Percentiles rank a stretch among this genome's conserved stretches.
Evolutionary conservation across 176 grass and related monocot species (phyloP).

Genomic region (Ensete glaucum): DNA sequence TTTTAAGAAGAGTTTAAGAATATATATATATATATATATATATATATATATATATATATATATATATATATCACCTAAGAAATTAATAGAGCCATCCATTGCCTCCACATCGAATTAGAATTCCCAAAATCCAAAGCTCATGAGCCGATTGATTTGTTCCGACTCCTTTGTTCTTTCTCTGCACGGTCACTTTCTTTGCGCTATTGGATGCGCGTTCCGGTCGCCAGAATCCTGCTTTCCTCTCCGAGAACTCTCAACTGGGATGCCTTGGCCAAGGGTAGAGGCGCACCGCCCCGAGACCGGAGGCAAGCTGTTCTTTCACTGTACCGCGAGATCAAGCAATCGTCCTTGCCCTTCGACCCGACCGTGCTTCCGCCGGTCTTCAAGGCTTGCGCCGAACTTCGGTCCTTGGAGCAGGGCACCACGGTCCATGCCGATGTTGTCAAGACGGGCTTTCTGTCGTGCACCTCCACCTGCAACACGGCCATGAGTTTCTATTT

Average conservation of each 20-base stretch:
- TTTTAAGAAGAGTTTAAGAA: no score
- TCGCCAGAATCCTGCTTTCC: neutral
- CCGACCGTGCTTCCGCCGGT: constrained; percentile 16
- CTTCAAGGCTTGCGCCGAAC: constrained; percentile 21
- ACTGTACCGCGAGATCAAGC: constrained; percentile 9
- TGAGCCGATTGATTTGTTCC: no score
- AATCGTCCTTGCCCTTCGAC: neutral
- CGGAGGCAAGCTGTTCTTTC: constrained; percentile 8
- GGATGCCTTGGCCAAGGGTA: neutral
- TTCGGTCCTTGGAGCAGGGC: neutral
- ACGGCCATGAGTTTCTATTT: constrained; percentile 31
- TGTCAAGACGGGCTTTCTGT: constrained; percentile 21
- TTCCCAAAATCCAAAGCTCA: no score
- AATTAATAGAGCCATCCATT: no score
- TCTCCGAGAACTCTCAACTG: neutral
- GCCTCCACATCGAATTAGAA: no score
- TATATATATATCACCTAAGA: no score
- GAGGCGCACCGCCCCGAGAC: neutral
- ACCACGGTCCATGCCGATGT: constrained; percentile 25
- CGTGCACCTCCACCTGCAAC: constrained; percentile 24
- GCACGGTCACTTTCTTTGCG: neutral
- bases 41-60: no score
- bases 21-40: no score
- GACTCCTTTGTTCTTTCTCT: no score
- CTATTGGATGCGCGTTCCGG: neutral